A percentile compares a stretch with the other conserved stretches of the same genome.
phyloP scores from a whole-genome alignment of 2,329 filamentous ascomycete species.

The Cladosporium oxysporum region DNA sequence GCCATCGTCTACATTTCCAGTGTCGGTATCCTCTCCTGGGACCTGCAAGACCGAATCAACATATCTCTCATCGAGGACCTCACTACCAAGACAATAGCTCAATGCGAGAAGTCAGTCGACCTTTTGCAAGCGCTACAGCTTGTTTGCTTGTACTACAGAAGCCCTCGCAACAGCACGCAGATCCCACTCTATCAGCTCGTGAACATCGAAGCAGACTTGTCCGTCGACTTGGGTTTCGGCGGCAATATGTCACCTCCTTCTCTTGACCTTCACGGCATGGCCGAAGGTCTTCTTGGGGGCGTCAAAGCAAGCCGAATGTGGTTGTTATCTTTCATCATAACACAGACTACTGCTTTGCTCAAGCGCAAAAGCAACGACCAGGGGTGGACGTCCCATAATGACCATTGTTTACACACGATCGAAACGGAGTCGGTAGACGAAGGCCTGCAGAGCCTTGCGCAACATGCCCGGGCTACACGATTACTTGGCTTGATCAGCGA shows the following conservation, averaged over 20 bases:
- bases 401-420: conserved; percentile 28
- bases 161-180: conserved; percentile 73
- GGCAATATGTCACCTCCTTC: conserved; percentile 15
- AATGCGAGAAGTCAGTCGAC: conserved; percentile 77
- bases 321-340: conserved; percentile 27
- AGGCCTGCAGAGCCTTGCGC: conserved; percentile 24
- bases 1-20: conserved; percentile 58
- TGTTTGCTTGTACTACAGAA: conserved; percentile 75
- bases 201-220: conserved; percentile 75
- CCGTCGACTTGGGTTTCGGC: conserved; percentile 76
- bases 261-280: not conserved
- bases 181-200: conserved; percentile 84
- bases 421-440: conserved; percentile 20
- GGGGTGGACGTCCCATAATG: conserved; percentile 28
- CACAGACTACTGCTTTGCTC: conserved; percentile 21
- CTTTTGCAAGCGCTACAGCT: conserved; percentile 77
- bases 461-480: conserved; percentile 30
- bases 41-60: conserved; percentile 63
- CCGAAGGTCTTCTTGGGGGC: conserved; percentile 7
- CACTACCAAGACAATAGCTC: conserved; percentile 69
- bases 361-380: conserved; percentile 24
- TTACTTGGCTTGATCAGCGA: conserved; percentile 29
- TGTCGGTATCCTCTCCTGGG: conserved; percentile 50
- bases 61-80: conserved; percentile 69
- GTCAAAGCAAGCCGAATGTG: conserved; percentile 24